Percentiles rank a stretch among this genome's conserved stretches.
phyloP scores from a whole-genome alignment of 306 rosid genomes.

The peach (Prunus persica) region DNA sequence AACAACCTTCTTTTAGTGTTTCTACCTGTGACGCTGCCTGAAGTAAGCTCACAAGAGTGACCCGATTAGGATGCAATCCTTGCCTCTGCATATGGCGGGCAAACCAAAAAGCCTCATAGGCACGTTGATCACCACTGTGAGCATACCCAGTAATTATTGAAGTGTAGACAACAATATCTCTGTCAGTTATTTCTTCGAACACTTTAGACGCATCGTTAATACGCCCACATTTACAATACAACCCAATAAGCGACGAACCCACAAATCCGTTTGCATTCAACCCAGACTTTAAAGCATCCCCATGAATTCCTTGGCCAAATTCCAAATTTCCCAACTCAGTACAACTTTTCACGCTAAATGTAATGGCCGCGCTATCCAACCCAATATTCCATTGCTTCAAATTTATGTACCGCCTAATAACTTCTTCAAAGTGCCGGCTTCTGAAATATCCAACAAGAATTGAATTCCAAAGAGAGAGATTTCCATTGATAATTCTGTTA shows the following conservation, averaged over 20 bases:
- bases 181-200: conserved; percentile 48
- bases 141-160: conserved; percentile 49
- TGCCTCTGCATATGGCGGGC: conserved; percentile 38
- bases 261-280: conserved; percentile 37
- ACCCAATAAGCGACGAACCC: conserved; percentile 42
- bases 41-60: conserved; percentile 47
- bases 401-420: conserved; percentile 28
- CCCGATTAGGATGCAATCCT: conserved; percentile 37
- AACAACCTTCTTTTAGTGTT: conserved; percentile 31
- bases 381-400: conserved; percentile 25
- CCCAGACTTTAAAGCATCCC: conserved; percentile 40
- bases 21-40: conserved; percentile 30
- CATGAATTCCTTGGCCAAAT: conserved; percentile 43
- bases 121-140: conserved; percentile 18
- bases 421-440: conserved; percentile 17
- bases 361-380: conserved; percentile 29
- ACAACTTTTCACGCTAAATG: conserved; percentile 40
- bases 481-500: conserved; percentile 1
- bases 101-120: conserved; percentile 29
- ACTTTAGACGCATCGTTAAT: conserved; percentile 32
- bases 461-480: conserved; percentile 29
- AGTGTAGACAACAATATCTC: conserved; percentile 46
- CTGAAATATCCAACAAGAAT: conserved; percentile 29
- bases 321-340: conserved; percentile 19
- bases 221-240: conserved; percentile 27